Percentiles rank a stretch among this genome's conserved stretches.
These are phyloP conservation scores for Naganishia antarctica DNA, from an alignment of 768 basidiomycete species.

Conservation along the genomic window DNA sequence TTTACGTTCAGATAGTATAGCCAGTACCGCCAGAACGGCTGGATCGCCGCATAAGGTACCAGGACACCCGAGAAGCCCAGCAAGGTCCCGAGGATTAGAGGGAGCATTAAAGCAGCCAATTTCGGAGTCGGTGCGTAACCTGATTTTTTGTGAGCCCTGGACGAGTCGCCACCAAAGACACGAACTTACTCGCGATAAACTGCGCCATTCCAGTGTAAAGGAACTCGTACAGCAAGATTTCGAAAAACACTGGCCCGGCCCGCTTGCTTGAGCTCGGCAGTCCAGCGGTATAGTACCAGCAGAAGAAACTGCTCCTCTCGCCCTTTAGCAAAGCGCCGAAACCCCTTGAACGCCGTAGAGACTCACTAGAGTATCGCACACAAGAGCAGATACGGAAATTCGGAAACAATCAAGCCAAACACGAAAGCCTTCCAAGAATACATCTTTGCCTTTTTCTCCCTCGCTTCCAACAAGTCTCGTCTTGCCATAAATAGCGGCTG, in stretches of 20 bases:
- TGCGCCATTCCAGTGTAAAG: conserved; percentile 45
- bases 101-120: conserved; percentile 42
- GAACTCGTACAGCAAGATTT: conserved; percentile 46
- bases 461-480: conserved; percentile 50
- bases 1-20: conserved; percentile 36
- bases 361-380: conserved; percentile 41
- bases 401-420: conserved; percentile 41
- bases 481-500: conserved; percentile 74
- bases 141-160: neutral
- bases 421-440: conserved; percentile 41
- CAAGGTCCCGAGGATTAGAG: conserved; percentile 37
- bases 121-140: conserved; percentile 46
- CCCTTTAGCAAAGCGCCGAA: too few relatives aligned
- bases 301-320: conserved; percentile 30
- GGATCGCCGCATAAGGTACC: conserved; percentile 23
- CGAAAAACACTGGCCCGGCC: conserved; percentile 42
- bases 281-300: conserved; percentile 35
- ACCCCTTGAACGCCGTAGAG: too few relatives aligned
- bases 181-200: conserved; percentile 15
- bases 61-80: conserved; percentile 26
- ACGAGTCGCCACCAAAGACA: neutral
- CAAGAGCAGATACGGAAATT: conserved; percentile 41
- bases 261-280: conserved; percentile 38
- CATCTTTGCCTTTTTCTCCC: conserved; percentile 42
- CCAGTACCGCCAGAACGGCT: conserved; percentile 36